Percentiles rank a stretch among this genome's conserved stretches.
Evolutionary conservation across 192 early-diverging fungal species (phyloP).

Genomic region (Coemansia sp.): DNA sequence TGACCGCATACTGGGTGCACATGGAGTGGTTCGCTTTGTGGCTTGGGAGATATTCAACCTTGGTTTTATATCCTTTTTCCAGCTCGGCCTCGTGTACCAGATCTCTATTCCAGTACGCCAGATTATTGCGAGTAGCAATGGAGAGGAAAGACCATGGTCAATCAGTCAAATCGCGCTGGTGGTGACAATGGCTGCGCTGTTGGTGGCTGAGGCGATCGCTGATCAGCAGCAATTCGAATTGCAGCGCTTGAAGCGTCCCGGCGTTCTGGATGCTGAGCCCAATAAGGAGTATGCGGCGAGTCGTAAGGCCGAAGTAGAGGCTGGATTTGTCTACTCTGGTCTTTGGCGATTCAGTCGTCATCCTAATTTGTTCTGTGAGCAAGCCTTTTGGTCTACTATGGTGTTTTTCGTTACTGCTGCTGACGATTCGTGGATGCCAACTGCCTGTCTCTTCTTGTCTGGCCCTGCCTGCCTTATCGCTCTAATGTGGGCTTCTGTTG

Average conservation of each 20-base stretch:
- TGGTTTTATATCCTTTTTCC: conserved; percentile 74
- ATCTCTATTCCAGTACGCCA: conserved; percentile 22
- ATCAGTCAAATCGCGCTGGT: conserved; percentile 55
- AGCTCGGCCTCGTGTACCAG: conserved; percentile 67
- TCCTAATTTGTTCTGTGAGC: conserved; percentile 86
- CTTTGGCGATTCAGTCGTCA: conserved; percentile 78
- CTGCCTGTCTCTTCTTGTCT: conserved; percentile 66
- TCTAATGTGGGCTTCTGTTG: conserved; percentile 71
- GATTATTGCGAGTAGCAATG: not conserved
- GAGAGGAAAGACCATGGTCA: conserved; percentile 23
- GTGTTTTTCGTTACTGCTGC: not conserved
- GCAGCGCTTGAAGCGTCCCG: conserved; percentile 55
- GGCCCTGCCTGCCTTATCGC: conserved; percentile 56
- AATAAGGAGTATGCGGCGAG: not conserved
- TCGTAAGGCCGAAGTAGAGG: conserved; percentile 49
- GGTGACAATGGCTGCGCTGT: conserved; percentile 46
- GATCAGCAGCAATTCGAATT: conserved; percentile 86
- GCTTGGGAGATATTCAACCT: conserved; percentile 71
- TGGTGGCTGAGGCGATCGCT: conserved; percentile 68
- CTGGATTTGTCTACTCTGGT: conserved; percentile 76
- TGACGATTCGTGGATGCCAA: conserved; percentile 18
- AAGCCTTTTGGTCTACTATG: conserved; percentile 63
- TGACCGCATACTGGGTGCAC: not conserved
- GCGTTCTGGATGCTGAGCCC: not conserved
- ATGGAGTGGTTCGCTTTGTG: conserved; percentile 26